These are phyloP conservation scores for Lichenothelia convexa DNA, from an alignment of 495 filamentous ascomycete species.

Conservation along the genomic window DNA sequence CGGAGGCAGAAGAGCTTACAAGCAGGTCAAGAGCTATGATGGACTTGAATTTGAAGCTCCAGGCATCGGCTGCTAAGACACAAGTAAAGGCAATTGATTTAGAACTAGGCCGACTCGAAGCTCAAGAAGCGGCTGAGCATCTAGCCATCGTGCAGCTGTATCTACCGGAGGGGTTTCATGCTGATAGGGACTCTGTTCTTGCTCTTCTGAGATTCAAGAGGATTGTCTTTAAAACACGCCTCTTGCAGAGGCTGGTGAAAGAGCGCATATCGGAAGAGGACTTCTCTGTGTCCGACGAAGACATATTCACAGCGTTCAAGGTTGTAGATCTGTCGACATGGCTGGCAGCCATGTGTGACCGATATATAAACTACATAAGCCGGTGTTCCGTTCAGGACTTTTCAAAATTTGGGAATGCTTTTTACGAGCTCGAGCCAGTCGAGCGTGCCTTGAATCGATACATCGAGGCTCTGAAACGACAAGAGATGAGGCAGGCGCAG, in stretches of 20 bases:
- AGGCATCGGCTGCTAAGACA: constrained; percentile 70
- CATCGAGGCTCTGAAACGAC: constrained; percentile 64
- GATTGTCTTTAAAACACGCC: constrained; percentile 68
- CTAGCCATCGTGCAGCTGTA: constrained; percentile 73
- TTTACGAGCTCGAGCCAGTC: constrained; percentile 84
- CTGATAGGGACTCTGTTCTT: constrained; percentile 63
- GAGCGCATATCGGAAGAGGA: constrained; percentile 44
- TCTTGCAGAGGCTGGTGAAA: constrained; percentile 63
- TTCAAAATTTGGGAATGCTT: constrained; percentile 47
- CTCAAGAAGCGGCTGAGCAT: constrained; percentile 76
- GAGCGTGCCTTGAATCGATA: constrained; percentile 78
- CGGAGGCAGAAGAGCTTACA: constrained; percentile 71
- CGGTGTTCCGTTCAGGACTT: constrained; percentile 64
- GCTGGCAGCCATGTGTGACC: constrained; percentile 64
- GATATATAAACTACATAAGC: constrained; percentile 61
- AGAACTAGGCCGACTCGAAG: constrained; percentile 71
- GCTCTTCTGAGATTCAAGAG: constrained; percentile 75
- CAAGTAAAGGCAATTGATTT: constrained; percentile 88
- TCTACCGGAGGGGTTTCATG: constrained; percentile 69
- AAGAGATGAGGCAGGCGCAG: constrained; percentile 73
- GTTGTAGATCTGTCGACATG: constrained; percentile 71
- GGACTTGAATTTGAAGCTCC: constrained; percentile 87
- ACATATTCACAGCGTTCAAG: constrained; percentile 58
- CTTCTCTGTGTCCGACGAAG: constrained; percentile 43
- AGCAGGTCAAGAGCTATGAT: constrained; percentile 80